Evolutionary conservation across 805 yeast species (phyloP), one percentile per base, ranked within the genome.

Genomic region (Saturnispora halmiae): DNA sequence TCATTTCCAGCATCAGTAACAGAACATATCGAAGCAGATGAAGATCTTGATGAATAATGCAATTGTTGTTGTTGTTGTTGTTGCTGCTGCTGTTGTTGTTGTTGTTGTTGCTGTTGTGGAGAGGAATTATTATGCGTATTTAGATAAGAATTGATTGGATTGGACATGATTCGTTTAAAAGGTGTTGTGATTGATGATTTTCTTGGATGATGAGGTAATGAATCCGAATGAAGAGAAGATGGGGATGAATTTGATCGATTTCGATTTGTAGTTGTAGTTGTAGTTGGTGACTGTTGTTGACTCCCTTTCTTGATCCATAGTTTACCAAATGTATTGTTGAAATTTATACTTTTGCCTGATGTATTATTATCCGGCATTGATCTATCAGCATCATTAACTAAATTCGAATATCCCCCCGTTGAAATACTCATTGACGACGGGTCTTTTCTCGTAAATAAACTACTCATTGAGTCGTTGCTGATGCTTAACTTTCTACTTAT

Each of bases 401-500:
- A n/a, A n/a, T n/a, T n/a, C n/a, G n/a, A n/a, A n/a, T n/a, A n/a
- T n/a, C n/a, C n/a, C n/a, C n/a, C n/a, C n/a, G n/a, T n/a, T n/a
- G n/a, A n/a, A n/a, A n/a, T n/a, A n/a, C n/a, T n/a, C n/a, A n/a
- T n/a, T n/a, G n/a, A n/a, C n/a, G n/a, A n/a, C n/a, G n/a, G n/a
- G n/a, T 29, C 36, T 21, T 34, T 34, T 24, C 36, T 34, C 8
- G 36, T 24, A 15, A 34, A 34, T n/a, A 34, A 15, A 13, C 36
- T 34, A 15, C 9, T 10, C 36, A 34, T 34, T 10, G 36, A 34
- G 7, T 34, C 36, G 19, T 36, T 41, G n/a, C 14, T 34, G 4
- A 30, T n/a, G 14, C 31, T 38, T 19, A 42, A 32, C 27, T 42
- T 42, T 16, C 26, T 42, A 15, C 42, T 33, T 14, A 42, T 14